Conservation (phyloP, 768 basidiomycete genomes). For the Candolleomyces aberdarensis region DNA sequence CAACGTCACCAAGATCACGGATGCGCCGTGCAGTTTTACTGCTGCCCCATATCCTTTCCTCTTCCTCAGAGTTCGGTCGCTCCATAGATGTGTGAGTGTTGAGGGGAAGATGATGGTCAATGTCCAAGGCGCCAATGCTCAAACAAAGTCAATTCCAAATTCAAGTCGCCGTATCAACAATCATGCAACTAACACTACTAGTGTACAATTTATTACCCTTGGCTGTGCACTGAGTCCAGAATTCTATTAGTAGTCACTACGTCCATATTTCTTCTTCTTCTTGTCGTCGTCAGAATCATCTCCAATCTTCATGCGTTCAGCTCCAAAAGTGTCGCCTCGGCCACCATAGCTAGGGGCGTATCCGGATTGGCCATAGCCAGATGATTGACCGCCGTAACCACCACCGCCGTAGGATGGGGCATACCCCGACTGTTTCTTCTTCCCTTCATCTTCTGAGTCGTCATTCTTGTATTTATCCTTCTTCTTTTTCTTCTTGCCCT, state of each 20-base stretch:
- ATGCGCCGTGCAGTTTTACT: conserved; percentile 82
- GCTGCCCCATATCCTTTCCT: conserved; percentile 72
- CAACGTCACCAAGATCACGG: conserved; percentile 75
- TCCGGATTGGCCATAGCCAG: conserved; percentile 11
- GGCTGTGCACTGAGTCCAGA: background rate
- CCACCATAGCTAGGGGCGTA: conserved; percentile 28
- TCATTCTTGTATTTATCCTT: conserved; percentile 8
- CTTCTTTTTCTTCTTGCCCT: conserved; percentile 4
- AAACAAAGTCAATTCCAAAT: conserved; percentile 2
- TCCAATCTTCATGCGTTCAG: conserved; percentile 43
- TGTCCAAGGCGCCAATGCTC: no score
- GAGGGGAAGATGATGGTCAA: background rate
- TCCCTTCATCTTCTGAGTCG: conserved; percentile 5
- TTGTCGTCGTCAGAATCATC: conserved; percentile 32
- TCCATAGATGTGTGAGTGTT: conserved; percentile 17
- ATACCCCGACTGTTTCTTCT: conserved; percentile 9
- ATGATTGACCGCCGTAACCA: conserved; percentile 5
- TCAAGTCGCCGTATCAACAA: background rate
- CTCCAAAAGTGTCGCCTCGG: conserved; percentile 48
- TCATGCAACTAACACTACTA: background rate
- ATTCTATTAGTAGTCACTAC: background rate
- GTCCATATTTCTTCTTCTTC: conserved; percentile 13
- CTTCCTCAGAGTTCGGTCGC: conserved; percentile 43
- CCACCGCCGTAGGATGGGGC: conserved; percentile 12
- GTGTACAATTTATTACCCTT: background rate